Evolutionary conservation across 371 early-diverging fungal genomes (phyloP).

Genomic region (Batrachochytrium dendrobatidis): DNA sequence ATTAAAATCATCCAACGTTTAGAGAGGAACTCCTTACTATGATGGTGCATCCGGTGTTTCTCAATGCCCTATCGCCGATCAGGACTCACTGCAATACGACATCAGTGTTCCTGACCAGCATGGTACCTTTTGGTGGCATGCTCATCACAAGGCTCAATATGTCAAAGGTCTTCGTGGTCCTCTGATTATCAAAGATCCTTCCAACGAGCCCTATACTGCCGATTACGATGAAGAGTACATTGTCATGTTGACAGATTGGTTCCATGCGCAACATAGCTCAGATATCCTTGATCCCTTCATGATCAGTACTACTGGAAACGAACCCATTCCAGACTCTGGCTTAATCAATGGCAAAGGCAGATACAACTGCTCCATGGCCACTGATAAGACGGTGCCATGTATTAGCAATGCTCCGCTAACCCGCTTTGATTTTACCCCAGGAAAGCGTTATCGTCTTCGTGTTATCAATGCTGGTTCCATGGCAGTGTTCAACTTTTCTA

Average conservation of each 20-base stretch:
- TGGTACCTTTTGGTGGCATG: slow-evolving; percentile 73
- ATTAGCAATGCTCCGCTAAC: background rate
- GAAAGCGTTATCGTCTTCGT: slow-evolving; percentile 76
- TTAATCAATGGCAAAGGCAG: slow-evolving; percentile 34
- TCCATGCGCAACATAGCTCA: slow-evolving; percentile 31
- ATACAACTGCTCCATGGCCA: slow-evolving; percentile 33
- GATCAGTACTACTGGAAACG: too few species aligned
- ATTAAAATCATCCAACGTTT: too few species aligned
- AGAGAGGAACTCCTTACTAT: slow-evolving; percentile 51
- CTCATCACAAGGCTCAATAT: slow-evolving; percentile 62
- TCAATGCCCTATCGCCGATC: slow-evolving; percentile 29
- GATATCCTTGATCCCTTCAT: background rate
- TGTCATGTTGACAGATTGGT: slow-evolving; percentile 52
- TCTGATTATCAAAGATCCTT: slow-evolving; percentile 57
- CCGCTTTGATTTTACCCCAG: slow-evolving; percentile 46
- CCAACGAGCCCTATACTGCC: slow-evolving; percentile 46
- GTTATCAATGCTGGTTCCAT: slow-evolving; percentile 70
- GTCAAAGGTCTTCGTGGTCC: slow-evolving; percentile 75
- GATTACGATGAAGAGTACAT: slow-evolving; percentile 62
- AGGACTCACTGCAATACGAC: slow-evolving; percentile 51
- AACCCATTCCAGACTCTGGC: slow-evolving; percentile 59
- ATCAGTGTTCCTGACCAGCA: slow-evolving; percentile 48
- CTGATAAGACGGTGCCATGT: slow-evolving; percentile 28
- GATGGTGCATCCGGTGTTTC: slow-evolving; percentile 50
- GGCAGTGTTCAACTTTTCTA: slow-evolving; percentile 66